Evolutionary conservation across 441 rosid species (phyloP), one percentile per base, ranked within the genome.

Genomic region (Cnidoscolus chayamansa): DNA sequence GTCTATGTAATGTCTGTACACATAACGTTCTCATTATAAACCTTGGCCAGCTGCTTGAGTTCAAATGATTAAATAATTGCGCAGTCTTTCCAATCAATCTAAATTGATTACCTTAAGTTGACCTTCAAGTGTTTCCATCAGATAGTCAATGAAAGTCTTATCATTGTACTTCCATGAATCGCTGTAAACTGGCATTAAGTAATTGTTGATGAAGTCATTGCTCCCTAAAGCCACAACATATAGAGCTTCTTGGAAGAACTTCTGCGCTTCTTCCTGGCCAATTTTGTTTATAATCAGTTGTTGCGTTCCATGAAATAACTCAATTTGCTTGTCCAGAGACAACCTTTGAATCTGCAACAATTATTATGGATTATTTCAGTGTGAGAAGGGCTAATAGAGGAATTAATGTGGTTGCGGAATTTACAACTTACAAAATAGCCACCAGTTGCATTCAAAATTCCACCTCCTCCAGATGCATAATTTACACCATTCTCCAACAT

Each of bases 191-290:
- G 97, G 97, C 90, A 91, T 92, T 71, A 94, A 83, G 86, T 90
- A 94, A 77, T 94, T 94, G 86, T 94, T 94, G 17, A 94, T 94
- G 89, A 92, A 94, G 89, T 94, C 98, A 72, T 94, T 94, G 82
- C 98, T 94, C 37, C 98, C 98, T 53, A 94, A 76, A 48, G 98
- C 97, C 60, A 90, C 96, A 69, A 94, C 98, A 64, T 89, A 92
- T 55, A 79, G 70, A 2, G 86, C 86, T 30, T 84, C 81, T 78
- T 84, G 81, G 72, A 94, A 90, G 86, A 94, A 94, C 30, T 85
- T 80, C 0, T 81, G 76, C 8, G 90, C 78, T 65, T 70, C 85
- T 63, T 83, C 32, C 19, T 80, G 71, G 11, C 95, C 92, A 17
- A 89, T 75, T 82, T 86, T 85, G 74, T 71, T 78, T n/a, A 70